These are phyloP conservation scores for Colletotrichum brevisporum DNA, from an alignment of 2,329 filamentous ascomycete species.

Conservation along the genomic window DNA sequence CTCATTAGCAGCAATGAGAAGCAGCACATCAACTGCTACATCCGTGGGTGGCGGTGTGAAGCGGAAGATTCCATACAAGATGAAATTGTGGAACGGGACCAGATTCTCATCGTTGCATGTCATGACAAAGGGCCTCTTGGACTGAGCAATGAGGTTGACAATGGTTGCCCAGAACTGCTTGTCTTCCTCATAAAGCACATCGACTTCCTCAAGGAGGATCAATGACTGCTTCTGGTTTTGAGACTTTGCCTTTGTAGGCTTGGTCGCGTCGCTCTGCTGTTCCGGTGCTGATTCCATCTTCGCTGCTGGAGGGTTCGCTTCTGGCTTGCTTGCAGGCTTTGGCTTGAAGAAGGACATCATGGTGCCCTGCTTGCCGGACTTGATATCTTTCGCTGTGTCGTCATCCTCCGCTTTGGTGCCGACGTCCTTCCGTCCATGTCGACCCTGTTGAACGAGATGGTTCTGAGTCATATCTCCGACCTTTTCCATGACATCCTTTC, in stretches of 20 bases:
- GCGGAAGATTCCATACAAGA: constrained; percentile 87
- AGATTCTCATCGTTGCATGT: constrained; percentile 94
- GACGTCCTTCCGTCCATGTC: constrained; percentile 50
- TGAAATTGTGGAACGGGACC: constrained; percentile 81
- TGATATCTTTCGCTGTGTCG: constrained; percentile 69
- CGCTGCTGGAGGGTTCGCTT: constrained; percentile 39
- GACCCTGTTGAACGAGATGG: constrained; percentile 79
- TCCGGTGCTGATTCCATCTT: background rate
- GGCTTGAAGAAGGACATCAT: constrained; percentile 86
- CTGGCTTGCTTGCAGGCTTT: constrained; percentile 54
- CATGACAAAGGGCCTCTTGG: constrained; percentile 92
- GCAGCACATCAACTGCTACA: constrained; percentile 82
- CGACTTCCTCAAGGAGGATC: constrained; percentile 94
- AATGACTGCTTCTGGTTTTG: constrained; percentile 87
- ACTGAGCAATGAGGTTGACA: constrained; percentile 81
- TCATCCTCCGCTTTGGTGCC: constrained; percentile 55
- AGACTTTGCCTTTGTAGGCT: constrained; percentile 52
- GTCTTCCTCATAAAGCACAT: constrained; percentile 94
- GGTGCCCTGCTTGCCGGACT: constrained; percentile 80
- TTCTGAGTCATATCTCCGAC: constrained; percentile 98
- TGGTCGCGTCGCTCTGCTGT: constrained; percentile 14
- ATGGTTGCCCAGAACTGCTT: constrained; percentile 94
- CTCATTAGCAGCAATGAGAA: constrained; percentile 88
- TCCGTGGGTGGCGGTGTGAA: constrained; percentile 76
- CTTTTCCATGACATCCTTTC: constrained; percentile 90